These are phyloP conservation scores for Thelonectria blattea DNA, from an alignment of 2,329 filamentous ascomycete species.

Conservation along the genomic window DNA sequence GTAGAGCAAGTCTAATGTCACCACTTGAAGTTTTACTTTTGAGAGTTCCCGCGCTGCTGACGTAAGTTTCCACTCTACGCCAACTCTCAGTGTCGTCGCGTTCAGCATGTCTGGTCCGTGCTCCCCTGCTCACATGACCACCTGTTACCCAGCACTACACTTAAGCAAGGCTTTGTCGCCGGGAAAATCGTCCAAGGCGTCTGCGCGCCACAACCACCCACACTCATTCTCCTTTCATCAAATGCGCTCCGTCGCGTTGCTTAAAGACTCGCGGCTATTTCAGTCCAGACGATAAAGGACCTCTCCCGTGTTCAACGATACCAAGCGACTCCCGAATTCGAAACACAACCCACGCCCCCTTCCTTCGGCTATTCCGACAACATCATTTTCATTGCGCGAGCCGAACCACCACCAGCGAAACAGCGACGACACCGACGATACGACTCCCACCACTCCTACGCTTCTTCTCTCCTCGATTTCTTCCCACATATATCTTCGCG, in stretches of 20 bases:
- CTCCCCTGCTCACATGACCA: conserved; percentile 43
- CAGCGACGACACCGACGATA: conserved; percentile 4
- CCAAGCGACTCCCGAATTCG: not conserved
- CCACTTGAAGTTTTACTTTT: too few species aligned
- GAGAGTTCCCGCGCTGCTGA: not conserved
- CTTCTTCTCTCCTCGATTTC: not conserved
- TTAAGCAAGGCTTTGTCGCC: conserved; percentile 16
- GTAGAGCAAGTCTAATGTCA: conserved; percentile 23
- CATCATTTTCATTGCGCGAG: conserved; percentile 16
- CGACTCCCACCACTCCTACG: conserved; percentile 2
- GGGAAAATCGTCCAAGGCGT: conserved; percentile 29
- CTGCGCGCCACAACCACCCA: conserved; percentile 26
- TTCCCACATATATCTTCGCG: conserved; percentile 21
- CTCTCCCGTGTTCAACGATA: not conserved
- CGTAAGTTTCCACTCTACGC: not conserved
- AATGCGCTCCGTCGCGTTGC: conserved; percentile 24
- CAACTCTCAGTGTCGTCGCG: not conserved
- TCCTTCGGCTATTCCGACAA: conserved; percentile 4
- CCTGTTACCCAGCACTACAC: conserved; percentile 28
- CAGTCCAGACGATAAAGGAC: not conserved
- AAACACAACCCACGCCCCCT: conserved; percentile 20
- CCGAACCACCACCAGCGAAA: conserved; percentile 6
- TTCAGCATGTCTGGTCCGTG: conserved; percentile 30
- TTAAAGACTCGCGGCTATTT: not conserved
- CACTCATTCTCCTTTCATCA: conserved; percentile 29